Conservation (phyloP, 192 early-diverging fungal species). For the Powellomyces hirtus region DNA sequence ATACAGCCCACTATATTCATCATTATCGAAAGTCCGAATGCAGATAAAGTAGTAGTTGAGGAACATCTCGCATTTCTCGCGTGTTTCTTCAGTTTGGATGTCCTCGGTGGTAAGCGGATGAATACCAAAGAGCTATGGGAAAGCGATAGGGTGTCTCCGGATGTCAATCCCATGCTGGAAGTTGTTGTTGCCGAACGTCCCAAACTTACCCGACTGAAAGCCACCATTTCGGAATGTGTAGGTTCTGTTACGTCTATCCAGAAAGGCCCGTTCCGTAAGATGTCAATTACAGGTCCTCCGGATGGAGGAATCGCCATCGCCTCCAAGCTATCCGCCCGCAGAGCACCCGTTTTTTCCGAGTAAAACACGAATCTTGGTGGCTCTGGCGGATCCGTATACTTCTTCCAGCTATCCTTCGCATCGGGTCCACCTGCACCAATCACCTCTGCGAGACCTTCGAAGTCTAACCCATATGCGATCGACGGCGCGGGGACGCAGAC, state of each 20-base stretch:
- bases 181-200: background rate
- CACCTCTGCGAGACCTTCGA: constrained; percentile 9
- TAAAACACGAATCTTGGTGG: constrained; percentile 42
- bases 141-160: background rate
- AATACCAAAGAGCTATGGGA: constrained; percentile 66
- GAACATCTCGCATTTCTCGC: constrained; percentile 95
- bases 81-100: constrained; percentile 78
- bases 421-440: background rate
- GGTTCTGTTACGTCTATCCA: constrained; percentile 55
- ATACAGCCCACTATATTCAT: constrained; percentile 39
- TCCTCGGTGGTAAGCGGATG: constrained; percentile 93
- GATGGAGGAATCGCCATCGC: constrained; percentile 22
- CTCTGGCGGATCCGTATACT: constrained; percentile 1
- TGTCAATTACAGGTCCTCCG: constrained; percentile 11
- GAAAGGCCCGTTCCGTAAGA: constrained; percentile 39
- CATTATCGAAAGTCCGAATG: constrained; percentile 61
- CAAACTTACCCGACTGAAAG: constrained; percentile 21
- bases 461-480: background rate
- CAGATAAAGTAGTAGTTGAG: constrained; percentile 90
- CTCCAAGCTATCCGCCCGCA: constrained; percentile 27
- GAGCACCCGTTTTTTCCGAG: constrained; percentile 30
- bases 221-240: constrained; percentile 41
- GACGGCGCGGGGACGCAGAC: background rate
- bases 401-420: background rate
- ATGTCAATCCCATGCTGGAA: background rate